Base-by-base conservation (phyloP, 2,329 filamentous ascomycete species). In the Fusarium devonianum region DNA sequence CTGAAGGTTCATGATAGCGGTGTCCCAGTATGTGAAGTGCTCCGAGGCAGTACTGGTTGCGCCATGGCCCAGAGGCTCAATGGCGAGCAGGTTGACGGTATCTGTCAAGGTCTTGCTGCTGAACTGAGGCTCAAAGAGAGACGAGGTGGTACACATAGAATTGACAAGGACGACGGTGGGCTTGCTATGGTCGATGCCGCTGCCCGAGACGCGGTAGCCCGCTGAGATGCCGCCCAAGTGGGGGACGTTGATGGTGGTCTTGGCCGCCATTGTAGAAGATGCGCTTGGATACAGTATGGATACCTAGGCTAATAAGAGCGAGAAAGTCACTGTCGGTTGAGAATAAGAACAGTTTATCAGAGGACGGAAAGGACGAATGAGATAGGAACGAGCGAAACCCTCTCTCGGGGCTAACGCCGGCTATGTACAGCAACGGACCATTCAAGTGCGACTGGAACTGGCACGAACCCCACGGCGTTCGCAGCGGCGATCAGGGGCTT, bases 21-120 rank as follows among this genome's bases (percentile, higher is more conserved):
- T 69, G 63, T 82, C 80, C 80, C 80, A 82, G 68, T 80, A 81
- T 2, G 77, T 82, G 59, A 79, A 82, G 49, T 79, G 75, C 59
- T 80, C 77, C 0, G 63, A 60, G n/a, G 64, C 43, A 45, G 63
- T 71, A 45, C 64, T 69, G 2, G 78, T 81, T 12, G 73, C 67
- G 53, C 79, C 79, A 58, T 82, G 79, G 46, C 79, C 79, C 0
- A 82, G 73, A 2, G 77, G 78, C 66, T 82, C 79, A 46, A 82
- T 72, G 32, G 78, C 78, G 5, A 82, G 65, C 5, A 82, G 69
- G 58, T 82, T 82, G 59, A 75, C 70, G 5, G 68, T 69, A 19
- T 66, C 62, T 0, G 72, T 74, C 16, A 82, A 70, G 2, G 56
- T 48, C 36, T 67, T 63, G 65, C 71, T 74, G 19, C 61, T 58